Evolutionary conservation across 352 stramenopile genomes (phyloP).

Genomic region (Globisporangium camurandrum): DNA sequence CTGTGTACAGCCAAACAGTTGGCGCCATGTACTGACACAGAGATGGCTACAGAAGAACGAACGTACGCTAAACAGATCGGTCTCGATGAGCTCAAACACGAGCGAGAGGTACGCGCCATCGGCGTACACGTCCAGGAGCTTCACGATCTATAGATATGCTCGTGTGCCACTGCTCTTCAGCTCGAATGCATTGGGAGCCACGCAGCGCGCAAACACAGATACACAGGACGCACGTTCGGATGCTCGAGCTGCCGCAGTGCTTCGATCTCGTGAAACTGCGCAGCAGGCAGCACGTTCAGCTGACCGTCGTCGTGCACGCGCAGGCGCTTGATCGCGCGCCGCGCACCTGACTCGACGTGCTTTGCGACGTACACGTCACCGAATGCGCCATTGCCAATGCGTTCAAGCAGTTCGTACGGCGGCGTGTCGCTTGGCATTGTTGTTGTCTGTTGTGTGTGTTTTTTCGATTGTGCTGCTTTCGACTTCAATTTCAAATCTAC

Average conservation of each 20-base stretch:
- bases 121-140: constrained; percentile 47
- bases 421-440: not conserved
- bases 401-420: constrained; percentile 56
- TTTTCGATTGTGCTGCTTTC: constrained; percentile 2
- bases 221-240: constrained; percentile 29
- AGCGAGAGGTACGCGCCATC: constrained; percentile 53
- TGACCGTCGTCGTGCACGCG: constrained; percentile 35
- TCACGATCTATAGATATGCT: constrained; percentile 33
- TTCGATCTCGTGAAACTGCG: constrained; percentile 73
- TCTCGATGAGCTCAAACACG: constrained; percentile 67
- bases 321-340: constrained; percentile 57
- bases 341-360: constrained; percentile 28
- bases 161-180: not conserved
- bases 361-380: constrained; percentile 52
- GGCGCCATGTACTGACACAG: no score
- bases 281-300: constrained; percentile 37
- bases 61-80: constrained; percentile 42
- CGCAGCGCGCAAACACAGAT: not conserved
- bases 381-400: constrained; percentile 64
- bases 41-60: no score
- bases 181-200: no score
- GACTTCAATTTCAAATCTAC: no score
- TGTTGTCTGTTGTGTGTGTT: not conserved
- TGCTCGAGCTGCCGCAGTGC: constrained; percentile 64
- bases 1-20: constrained; percentile 2